These are phyloP conservation scores for Coffea humblotiana DNA, from an alignment of 305 asterid species.

Conservation along the genomic window DNA sequence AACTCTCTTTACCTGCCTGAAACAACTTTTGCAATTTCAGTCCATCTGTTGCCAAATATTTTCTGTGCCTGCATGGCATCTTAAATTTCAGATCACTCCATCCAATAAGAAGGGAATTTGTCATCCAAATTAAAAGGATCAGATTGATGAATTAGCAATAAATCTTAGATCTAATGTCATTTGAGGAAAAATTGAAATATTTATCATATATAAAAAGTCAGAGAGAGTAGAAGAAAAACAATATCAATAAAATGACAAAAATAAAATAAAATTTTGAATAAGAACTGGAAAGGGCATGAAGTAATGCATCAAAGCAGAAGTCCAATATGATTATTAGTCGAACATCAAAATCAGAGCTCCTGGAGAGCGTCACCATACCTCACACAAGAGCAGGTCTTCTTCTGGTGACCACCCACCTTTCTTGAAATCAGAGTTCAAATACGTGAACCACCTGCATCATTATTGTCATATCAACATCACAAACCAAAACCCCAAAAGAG, in stretches of 20 bases:
- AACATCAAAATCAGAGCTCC: not conserved
- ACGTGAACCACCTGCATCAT: slow-evolving; percentile 87
- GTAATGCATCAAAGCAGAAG: not conserved
- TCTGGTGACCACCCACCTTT: slow-evolving; percentile 99
- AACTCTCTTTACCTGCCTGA: slow-evolving; percentile 81
- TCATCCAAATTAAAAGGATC: not conserved
- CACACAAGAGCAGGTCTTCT: slow-evolving; percentile 95
- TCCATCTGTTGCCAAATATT: slow-evolving; percentile 96
- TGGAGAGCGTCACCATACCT: slow-evolving; percentile 46
- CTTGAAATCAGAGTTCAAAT: slow-evolving; percentile 99
- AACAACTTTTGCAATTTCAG: slow-evolving; percentile 98
- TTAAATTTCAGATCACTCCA: slow-evolving; percentile 28
- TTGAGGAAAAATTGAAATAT: not conserved
- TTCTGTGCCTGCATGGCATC: slow-evolving; percentile 78
- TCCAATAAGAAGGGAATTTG: not conserved
- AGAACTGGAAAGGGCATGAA: not conserved
- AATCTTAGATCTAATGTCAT: slow-evolving; percentile 2
- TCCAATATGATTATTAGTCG: not conserved
- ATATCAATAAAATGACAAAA: not conserved
- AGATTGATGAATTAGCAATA: not conserved
- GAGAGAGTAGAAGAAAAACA: not conserved
- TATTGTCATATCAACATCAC: slow-evolving; percentile 29
- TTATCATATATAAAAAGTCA: not conserved
- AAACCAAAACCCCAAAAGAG: not conserved
- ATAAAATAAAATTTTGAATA: not conserved